Conservation (phyloP, 2,329 filamentous ascomycete species). For the Xylariaceae sp. region DNA sequence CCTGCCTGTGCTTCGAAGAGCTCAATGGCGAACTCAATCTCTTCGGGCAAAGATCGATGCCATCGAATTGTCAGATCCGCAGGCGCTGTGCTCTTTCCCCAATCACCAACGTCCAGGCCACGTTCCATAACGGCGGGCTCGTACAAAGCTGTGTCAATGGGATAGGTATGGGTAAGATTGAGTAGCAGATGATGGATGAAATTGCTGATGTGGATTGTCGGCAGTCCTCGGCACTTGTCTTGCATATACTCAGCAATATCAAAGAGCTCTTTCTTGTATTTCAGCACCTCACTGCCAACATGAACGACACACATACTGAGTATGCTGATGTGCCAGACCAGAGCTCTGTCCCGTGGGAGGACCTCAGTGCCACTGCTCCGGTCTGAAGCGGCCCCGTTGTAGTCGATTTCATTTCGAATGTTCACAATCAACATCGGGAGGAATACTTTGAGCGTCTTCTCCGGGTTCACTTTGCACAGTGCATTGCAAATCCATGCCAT, state of each 20-base stretch:
- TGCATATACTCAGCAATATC: slow-evolving; percentile 96
- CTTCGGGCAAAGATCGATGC: slow-evolving; percentile 77
- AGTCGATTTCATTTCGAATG: slow-evolving; percentile 94
- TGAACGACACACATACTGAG: slow-evolving; percentile 98
- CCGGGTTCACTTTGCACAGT: slow-evolving; percentile 90
- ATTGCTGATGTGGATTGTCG: slow-evolving; percentile 94
- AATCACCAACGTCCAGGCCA: slow-evolving; percentile 73
- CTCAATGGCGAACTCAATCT: slow-evolving; percentile 84
- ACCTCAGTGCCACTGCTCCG: slow-evolving; percentile 92
- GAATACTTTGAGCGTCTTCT: slow-evolving; percentile 87
- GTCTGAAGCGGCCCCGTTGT: slow-evolving; percentile 92
- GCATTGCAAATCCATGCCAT: slow-evolving; percentile 99
- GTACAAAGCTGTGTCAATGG: slow-evolving; percentile 82
- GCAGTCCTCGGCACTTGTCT: slow-evolving; percentile 85
- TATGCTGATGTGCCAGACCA: slow-evolving; percentile 97
- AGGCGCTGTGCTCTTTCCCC: slow-evolving; percentile 75
- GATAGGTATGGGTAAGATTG: slow-evolving; percentile 91
- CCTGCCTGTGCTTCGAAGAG: slow-evolving; percentile 81
- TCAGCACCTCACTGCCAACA: slow-evolving; percentile 83
- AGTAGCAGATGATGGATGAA: slow-evolving; percentile 94
- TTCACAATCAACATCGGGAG: slow-evolving; percentile 86
- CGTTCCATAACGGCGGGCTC: slow-evolving; percentile 69
- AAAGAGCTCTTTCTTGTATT: slow-evolving; percentile 83
- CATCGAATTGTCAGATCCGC: slow-evolving; percentile 79
- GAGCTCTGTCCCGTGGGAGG: slow-evolving; percentile 81